A percentile compares a stretch with the other conserved stretches of the same genome.
phyloP scores from a whole-genome alignment of 1,139 yeast species.

The Sugiyamaella xylanicola region DNA sequence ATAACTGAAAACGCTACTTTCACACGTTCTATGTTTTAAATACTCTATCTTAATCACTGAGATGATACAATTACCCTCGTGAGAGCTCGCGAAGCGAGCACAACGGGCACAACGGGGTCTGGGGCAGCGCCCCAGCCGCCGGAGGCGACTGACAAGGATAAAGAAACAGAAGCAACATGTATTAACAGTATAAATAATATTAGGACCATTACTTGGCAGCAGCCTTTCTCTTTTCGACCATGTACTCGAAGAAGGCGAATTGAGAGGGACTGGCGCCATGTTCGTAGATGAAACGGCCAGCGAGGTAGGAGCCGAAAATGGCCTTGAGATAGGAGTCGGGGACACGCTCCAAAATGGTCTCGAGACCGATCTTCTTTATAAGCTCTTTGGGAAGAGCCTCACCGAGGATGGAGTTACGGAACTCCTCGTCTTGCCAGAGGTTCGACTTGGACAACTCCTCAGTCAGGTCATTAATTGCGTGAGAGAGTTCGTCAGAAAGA shows the following conservation, averaged over 20 bases:
- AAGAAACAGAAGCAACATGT: no score
- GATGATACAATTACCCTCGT: no score
- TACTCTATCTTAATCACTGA: no score
- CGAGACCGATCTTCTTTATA: constrained; percentile 73
- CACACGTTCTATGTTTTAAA: no score
- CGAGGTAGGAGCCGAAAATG: constrained; percentile 85
- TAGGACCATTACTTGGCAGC: no score
- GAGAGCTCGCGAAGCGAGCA: no score
- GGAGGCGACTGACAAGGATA: no score
- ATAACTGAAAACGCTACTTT: no score
- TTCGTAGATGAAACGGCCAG: constrained; percentile 86
- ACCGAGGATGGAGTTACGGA: constrained; percentile 73
- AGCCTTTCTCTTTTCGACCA: constrained; percentile 42
- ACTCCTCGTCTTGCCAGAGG: constrained; percentile 80
- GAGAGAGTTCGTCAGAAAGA: constrained; percentile 81
- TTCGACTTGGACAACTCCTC: constrained; percentile 84
- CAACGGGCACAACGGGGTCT: no score
- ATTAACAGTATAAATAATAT: no score
- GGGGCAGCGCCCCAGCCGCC: no score
- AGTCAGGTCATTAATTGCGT: constrained; percentile 82
- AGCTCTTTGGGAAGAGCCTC: constrained; percentile 81
- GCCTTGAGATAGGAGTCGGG: constrained; percentile 89
- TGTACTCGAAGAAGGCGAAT: constrained; percentile 77
- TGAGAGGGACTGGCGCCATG: constrained; percentile 83
- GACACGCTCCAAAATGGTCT: constrained; percentile 68